phyloP scores from a whole-genome alignment of 345 rosid genomes.

The Acer yangbiense region DNA sequence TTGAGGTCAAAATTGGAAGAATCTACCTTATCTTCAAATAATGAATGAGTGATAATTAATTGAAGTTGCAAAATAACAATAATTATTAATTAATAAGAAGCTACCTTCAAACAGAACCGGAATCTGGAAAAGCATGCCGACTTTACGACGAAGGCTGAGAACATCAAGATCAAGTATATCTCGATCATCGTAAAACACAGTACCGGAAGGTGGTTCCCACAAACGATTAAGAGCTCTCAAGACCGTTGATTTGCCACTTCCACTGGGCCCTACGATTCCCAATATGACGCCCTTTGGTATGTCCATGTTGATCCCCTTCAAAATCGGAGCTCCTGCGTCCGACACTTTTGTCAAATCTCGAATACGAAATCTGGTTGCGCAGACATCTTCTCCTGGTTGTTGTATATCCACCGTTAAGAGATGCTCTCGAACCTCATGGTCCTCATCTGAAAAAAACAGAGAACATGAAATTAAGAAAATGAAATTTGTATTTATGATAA shows the following conservation, averaged over 20 bases:
- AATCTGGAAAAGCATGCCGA: slow-evolving; percentile 96
- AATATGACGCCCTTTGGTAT: slow-evolving; percentile 63
- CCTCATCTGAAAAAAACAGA: slow-evolving; percentile 34
- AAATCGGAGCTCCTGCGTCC: slow-evolving; percentile 52
- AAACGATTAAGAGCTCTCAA: slow-evolving; percentile 77
- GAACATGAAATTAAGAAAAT: neutral
- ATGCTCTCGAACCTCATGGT: slow-evolving; percentile 46
- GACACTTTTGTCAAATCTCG: slow-evolving; percentile 47
- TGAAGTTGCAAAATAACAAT: neutral
- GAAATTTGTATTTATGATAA: neutral
- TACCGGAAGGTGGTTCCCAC: slow-evolving; percentile 77
- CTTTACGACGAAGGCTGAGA: slow-evolving; percentile 72
- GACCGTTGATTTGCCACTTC: slow-evolving; percentile 89
- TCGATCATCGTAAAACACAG: slow-evolving; percentile 68
- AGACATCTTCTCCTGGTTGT: slow-evolving; percentile 7
- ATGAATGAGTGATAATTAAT: too few species aligned
- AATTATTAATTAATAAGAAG: neutral
- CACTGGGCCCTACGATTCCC: slow-evolving; percentile 95
- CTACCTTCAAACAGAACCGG: slow-evolving; percentile 85
- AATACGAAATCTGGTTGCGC: slow-evolving; percentile 47
- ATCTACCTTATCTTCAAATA: neutral
- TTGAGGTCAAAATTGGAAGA: neutral
- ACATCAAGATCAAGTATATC: slow-evolving; percentile 71
- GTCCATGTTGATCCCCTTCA: slow-evolving; percentile 54
- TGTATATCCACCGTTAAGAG: slow-evolving; percentile 36